A percentile compares a stretch with the other conserved stretches of the same genome.
Conservation (phyloP, 139 green algal species). For the Yamagishiella unicocca region DNA sequence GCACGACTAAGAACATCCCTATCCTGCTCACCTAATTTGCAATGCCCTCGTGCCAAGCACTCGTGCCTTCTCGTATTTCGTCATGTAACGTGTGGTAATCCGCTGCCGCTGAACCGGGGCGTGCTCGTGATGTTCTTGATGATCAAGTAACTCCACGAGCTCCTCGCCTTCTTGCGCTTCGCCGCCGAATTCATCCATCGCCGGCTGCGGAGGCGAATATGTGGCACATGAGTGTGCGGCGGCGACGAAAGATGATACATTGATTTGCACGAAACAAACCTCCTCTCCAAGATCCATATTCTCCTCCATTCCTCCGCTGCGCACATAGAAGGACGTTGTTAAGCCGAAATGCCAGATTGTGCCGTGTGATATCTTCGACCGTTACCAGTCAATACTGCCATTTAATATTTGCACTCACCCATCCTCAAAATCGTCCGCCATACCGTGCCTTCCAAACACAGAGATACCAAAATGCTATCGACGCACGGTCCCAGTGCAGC, state of each 20-base stretch:
- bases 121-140: constrained; percentile 25
- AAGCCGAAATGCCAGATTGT: too few relatives aligned
- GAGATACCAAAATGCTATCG: too few relatives aligned
- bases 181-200: not conserved
- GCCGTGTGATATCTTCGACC: too few relatives aligned
- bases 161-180: constrained; percentile 17
- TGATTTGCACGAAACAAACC: not conserved
- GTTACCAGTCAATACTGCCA: too few relatives aligned
- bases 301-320: constrained; percentile 44
- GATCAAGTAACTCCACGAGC: constrained; percentile 24
- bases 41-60: constrained; percentile 95
- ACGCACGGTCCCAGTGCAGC: too few relatives aligned
- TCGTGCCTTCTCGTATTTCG: constrained; percentile 97
- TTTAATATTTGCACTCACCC: constrained; percentile 18
- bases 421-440: constrained; percentile 42
- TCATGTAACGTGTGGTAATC: constrained; percentile 97
- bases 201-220: not conserved
- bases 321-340: too few relatives aligned
- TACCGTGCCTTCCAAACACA: too few relatives aligned
- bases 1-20: too few relatives aligned
- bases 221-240: not conserved
- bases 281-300: constrained; percentile 26
- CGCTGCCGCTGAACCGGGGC: constrained; percentile 59
- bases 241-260: not conserved
- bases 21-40: constrained; percentile 84